Evolutionary conservation across 1,284 basidiomycete genomes (phyloP).

Genomic region (Boletus austroedulis): DNA sequence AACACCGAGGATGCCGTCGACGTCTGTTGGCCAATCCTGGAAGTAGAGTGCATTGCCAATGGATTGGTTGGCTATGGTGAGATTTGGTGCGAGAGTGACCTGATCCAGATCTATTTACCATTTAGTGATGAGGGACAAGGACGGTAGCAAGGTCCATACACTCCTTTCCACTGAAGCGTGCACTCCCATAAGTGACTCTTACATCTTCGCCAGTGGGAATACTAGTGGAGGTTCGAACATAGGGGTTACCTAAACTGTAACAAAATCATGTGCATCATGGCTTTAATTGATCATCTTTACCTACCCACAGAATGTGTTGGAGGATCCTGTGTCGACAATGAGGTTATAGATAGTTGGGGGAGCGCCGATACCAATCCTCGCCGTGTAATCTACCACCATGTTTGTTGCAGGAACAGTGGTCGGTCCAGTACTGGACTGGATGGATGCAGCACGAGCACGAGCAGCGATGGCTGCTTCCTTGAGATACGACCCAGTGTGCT

Average conservation of each 20-base stretch:
- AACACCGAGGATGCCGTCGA: not conserved
- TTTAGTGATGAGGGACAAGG: not conserved
- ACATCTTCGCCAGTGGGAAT: not conserved
- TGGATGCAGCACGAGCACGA: not conserved
- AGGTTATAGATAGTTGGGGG: not conserved
- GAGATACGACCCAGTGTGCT: not conserved
- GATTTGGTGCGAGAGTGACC: constrained; percentile 10
- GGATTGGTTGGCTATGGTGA: constrained; percentile 15
- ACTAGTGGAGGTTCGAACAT: not conserved
- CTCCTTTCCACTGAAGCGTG: not conserved
- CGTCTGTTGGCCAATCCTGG: too few species aligned
- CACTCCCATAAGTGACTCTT: not conserved
- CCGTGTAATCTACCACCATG: too few species aligned
- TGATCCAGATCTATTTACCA: not conserved
- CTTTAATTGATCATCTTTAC: not conserved
- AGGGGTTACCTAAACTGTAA: not conserved
- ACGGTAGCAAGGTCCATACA: not conserved
- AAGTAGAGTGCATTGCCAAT: not conserved
- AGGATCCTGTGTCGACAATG: not conserved
- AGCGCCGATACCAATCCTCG: too few species aligned
- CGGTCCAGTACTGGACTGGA: too few species aligned
- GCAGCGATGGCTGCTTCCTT: not conserved
- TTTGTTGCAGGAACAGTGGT: too few species aligned
- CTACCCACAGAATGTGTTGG: not conserved
- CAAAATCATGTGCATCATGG: not conserved